phyloP scores from a whole-genome alignment of 2,329 filamentous ascomycete species.

The Malbranchea cinnamomea region DNA sequence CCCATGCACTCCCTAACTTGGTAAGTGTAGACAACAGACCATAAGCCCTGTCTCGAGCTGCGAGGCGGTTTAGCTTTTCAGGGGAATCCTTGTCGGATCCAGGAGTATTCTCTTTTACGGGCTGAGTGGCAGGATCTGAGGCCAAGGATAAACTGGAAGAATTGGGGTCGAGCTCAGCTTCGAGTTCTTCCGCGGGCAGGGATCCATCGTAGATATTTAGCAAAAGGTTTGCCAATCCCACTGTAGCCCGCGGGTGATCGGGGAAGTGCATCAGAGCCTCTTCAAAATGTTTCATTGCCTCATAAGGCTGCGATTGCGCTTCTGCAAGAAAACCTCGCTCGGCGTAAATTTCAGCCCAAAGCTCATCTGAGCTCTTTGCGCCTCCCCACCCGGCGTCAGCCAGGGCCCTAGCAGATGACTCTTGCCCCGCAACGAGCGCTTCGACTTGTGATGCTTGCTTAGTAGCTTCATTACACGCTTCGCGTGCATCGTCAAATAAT shows the following conservation, averaged over 20 bases:
- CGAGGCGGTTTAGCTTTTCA: conserved; percentile 65
- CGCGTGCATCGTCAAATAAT: conserved; percentile 64
- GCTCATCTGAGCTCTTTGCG: conserved; percentile 64
- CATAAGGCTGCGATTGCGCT: conserved; percentile 46
- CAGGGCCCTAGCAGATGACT: conserved; percentile 47
- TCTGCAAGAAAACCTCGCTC: conserved; percentile 58
- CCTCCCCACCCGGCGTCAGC: conserved; percentile 60
- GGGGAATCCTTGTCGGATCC: conserved; percentile 35
- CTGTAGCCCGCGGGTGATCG: conserved; percentile 65
- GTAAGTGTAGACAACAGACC: conserved; percentile 69
- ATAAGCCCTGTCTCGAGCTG: conserved; percentile 77
- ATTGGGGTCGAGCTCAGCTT: conserved; percentile 16
- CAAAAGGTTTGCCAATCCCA: conserved; percentile 71
- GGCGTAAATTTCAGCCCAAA: conserved; percentile 70
- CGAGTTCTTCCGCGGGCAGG: conserved; percentile 20
- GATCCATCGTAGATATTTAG: conserved; percentile 63
- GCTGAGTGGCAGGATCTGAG: conserved; percentile 4
- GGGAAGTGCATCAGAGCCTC: conserved; percentile 63
- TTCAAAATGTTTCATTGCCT: conserved; percentile 66
- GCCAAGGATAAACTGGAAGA: conserved; percentile 15
- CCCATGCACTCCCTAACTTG: conserved; percentile 77
- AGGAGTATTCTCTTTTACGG: background rate
- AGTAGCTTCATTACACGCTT: conserved; percentile 66
- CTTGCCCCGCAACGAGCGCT: conserved; percentile 45
- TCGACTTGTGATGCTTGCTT: conserved; percentile 62